Conservation (phyloP, 331 rosid genomes). For the Malus hybrid region DNA sequence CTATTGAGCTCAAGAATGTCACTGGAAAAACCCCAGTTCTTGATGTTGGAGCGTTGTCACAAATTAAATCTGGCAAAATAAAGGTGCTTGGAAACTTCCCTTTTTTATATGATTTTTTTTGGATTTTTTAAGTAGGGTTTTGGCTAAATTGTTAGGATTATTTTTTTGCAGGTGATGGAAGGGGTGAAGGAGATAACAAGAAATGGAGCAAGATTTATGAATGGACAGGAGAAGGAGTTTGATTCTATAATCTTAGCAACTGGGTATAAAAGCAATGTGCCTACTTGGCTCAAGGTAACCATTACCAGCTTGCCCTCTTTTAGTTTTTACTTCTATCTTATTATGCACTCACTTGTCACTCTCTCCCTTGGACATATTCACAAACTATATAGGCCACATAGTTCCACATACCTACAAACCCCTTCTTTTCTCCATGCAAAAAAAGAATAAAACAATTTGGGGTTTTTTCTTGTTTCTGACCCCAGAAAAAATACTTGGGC, state of each 20-base stretch:
- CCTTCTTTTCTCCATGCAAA: slow-evolving; percentile 64
- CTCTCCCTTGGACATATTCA: slow-evolving; percentile 34
- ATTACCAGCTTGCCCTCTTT: not conserved
- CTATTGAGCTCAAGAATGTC: slow-evolving; percentile 70
- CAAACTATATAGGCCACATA: not conserved
- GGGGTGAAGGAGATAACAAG: slow-evolving; percentile 85
- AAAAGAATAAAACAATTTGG: slow-evolving; percentile 43
- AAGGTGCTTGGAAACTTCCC: slow-evolving; percentile 37
- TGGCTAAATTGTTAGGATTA: not conserved
- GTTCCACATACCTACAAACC: slow-evolving; percentile 43
- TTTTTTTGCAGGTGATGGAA: slow-evolving; percentile 48
- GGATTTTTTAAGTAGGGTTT: not conserved
- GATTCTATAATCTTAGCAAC: slow-evolving; percentile 92
- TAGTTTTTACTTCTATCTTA: slow-evolving; percentile 49
- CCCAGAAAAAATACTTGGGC: not conserved
- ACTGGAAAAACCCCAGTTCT: slow-evolving; percentile 94
- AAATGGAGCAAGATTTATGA: slow-evolving; percentile 72
- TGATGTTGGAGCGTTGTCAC: slow-evolving; percentile 77
- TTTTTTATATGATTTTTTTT: not conserved
- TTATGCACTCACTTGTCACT: slow-evolving; percentile 46
- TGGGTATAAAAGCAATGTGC: slow-evolving; percentile 94
- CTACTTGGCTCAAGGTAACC: slow-evolving; percentile 86
- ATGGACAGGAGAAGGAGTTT: slow-evolving; percentile 82
- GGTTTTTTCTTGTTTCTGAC: not conserved
- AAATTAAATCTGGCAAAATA: slow-evolving; percentile 66